Base-by-base conservation (phyloP, 2,329 filamentous ascomycete species). In the Paraphoma chrysanthemicola region DNA sequence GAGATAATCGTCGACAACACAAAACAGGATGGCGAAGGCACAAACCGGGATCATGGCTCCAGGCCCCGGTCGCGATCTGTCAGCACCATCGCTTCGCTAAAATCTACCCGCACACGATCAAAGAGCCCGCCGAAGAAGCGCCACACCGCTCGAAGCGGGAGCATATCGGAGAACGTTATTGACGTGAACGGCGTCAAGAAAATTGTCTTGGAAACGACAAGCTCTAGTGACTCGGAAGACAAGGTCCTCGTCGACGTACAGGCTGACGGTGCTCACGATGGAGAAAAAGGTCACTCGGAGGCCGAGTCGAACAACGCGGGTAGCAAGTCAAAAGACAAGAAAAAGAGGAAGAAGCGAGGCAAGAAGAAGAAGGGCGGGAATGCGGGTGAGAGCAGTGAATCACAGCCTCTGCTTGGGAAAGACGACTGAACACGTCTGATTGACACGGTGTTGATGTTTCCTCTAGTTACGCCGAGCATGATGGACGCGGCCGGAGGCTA, bases 101-200 rank as follows among this genome's bases (percentile, higher is more conserved):
- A 57, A 46, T 73, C 70, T 7, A 46, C 61, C 6, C 55, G 47
- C 16, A 70, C 73, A 11, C 60, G 51, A n/a, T 68, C 70, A 0
- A 59, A 33, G 7, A 70, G 60, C 23, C 68, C 71, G 0, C 60
- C 64, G 9, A 72, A 71, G 53, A 67, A 76, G 62, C 79, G 79
- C 33, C 81, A 83, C 8, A 80, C 82, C 4, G 87, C 88, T 6
- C 83, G 90, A 54, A 91, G 88, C 64, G 90, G 91, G 29, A 91
- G 88, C 71, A 92, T 93, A 66, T 92, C 90, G 0, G 90, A 93
- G 75, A 91, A 90, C 58, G 81, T 91, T n/a, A 80, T 93, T 53
- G 89, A 93, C 68, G 82, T 88, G 2, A 87, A 88, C 53, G 91
- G 91, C 2, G 84, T 93, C 50, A 86, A 87, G 61, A 94, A 94